These are phyloP conservation scores for Colletotrichum tamarilloi DNA, from an alignment of 2,329 filamentous ascomycete genomes.

Conservation along the genomic window DNA sequence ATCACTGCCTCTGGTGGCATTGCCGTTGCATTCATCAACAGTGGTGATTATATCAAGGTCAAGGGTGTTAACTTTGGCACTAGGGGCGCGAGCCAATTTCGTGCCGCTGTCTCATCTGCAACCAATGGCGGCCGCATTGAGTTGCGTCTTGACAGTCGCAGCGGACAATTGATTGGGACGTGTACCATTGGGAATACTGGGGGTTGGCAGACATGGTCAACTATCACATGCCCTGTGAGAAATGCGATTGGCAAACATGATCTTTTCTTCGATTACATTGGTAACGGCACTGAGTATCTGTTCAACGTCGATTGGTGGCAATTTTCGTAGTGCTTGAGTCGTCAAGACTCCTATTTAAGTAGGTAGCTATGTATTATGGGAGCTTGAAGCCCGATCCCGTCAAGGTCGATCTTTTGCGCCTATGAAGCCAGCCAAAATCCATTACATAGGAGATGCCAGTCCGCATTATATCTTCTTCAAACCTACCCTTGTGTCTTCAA, in stretches of 20 bases:
- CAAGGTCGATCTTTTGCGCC: too few species aligned
- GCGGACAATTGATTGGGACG: constrained; percentile 41
- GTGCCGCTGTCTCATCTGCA: constrained; percentile 38
- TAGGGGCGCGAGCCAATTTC: constrained; percentile 39
- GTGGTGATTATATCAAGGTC: constrained; percentile 47
- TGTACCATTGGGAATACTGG: constrained; percentile 42
- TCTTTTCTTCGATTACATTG: not conserved
- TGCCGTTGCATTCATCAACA: constrained; percentile 41
- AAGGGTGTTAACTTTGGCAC: constrained; percentile 44
- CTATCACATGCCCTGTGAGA: constrained; percentile 38
- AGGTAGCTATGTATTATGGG: too few species aligned
- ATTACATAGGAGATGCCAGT: too few species aligned
- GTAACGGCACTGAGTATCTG: not conserved
- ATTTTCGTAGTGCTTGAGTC: constrained; percentile 19
- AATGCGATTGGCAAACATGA: constrained; percentile 33
- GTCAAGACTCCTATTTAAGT: too few species aligned
- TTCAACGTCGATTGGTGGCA: constrained; percentile 44
- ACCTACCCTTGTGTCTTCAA: too few species aligned
- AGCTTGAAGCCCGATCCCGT: too few species aligned
- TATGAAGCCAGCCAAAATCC: too few species aligned
- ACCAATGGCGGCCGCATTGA: constrained; percentile 41
- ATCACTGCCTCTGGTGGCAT: constrained; percentile 38
- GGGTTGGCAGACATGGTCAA: constrained; percentile 40
- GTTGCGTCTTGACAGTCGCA: constrained; percentile 41
- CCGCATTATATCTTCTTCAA: too few species aligned